A percentile compares a stretch with the other conserved stretches of the same genome.
These are phyloP conservation scores for Polyrhizophydium stewartii DNA, from an alignment of 371 early-diverging fungal species.

Conservation along the genomic window DNA sequence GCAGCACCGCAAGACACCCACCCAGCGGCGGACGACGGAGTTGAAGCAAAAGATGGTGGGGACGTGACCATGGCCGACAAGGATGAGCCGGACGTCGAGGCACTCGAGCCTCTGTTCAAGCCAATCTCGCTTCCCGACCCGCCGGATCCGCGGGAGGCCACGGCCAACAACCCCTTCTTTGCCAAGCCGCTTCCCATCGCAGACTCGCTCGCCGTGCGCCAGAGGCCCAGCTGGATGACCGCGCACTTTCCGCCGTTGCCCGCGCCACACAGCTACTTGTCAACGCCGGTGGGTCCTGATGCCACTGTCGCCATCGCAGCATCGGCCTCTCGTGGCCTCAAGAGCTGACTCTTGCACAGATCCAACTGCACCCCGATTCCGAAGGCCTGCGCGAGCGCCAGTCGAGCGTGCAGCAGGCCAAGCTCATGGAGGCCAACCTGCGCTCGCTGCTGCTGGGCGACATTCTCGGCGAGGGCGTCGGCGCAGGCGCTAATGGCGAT, in stretches of 20 bases:
- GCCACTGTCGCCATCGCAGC: too few relatives aligned
- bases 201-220: too few relatives aligned
- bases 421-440: slow-evolving; percentile 1
- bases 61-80: too few relatives aligned
- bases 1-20: too few relatives aligned
- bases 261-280: slow-evolving; percentile 3
- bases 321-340: too few relatives aligned
- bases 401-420: neutral
- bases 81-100: too few relatives aligned
- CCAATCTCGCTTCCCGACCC: neutral
- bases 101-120: neutral
- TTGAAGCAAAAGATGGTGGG: too few relatives aligned
- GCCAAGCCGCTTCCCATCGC: neutral
- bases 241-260: slow-evolving; percentile 1
- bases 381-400: neutral
- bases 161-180: slow-evolving; percentile 2
- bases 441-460: neutral
- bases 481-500: too few relatives aligned
- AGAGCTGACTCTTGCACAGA: too few relatives aligned
- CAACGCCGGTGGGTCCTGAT: neutral
- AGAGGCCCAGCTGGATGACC: neutral
- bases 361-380: neutral
- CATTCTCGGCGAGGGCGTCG: too few relatives aligned
- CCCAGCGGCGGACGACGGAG: too few relatives aligned
- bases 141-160: neutral